Percentiles rank a stretch among this genome's conserved stretches.
phyloP scores from a whole-genome alignment of 805 yeast genomes.

The Pichia manshurica region DNA sequence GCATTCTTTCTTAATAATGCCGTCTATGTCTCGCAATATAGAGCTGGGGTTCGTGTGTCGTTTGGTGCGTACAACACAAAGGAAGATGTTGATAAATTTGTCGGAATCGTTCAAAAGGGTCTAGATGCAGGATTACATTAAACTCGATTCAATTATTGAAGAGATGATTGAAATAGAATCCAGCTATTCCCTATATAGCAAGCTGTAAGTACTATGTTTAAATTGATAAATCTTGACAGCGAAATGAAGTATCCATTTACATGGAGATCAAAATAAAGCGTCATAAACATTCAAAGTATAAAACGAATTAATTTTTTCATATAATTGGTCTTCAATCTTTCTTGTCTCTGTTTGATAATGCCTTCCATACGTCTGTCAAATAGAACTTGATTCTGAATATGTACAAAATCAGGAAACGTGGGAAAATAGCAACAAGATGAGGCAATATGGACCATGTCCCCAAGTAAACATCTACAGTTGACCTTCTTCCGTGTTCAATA shows the following conservation, averaged over 20 bases:
- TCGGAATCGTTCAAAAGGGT: neutral
- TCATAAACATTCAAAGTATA: too few relatives aligned
- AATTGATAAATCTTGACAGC: too few relatives aligned
- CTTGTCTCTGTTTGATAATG: constrained; percentile 17
- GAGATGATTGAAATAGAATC: neutral
- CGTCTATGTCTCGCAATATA: too few relatives aligned
- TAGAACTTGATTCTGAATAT: constrained; percentile 30
- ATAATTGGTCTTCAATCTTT: neutral
- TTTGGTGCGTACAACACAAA: neutral
- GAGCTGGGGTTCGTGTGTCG: too few relatives aligned
- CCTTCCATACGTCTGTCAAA: constrained; percentile 30
- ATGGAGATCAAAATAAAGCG: too few relatives aligned
- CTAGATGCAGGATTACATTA: neutral
- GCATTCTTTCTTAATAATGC: neutral
- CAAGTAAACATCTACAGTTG: constrained; percentile 46
- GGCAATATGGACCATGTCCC: constrained; percentile 36
- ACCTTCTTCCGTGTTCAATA: constrained; percentile 33
- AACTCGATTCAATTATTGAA: neutral
- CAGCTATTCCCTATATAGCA: too few relatives aligned
- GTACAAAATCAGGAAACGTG: constrained; percentile 23
- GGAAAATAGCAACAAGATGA: constrained; percentile 26
- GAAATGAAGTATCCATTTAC: too few relatives aligned
- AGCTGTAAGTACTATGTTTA: too few relatives aligned
- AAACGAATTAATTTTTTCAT: too few relatives aligned
- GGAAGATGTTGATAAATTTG: neutral